Percentiles rank a stretch among this genome's conserved stretches.
phyloP scores from a whole-genome alignment of 257 asterid genomes.

The Primulina tabacum region DNA sequence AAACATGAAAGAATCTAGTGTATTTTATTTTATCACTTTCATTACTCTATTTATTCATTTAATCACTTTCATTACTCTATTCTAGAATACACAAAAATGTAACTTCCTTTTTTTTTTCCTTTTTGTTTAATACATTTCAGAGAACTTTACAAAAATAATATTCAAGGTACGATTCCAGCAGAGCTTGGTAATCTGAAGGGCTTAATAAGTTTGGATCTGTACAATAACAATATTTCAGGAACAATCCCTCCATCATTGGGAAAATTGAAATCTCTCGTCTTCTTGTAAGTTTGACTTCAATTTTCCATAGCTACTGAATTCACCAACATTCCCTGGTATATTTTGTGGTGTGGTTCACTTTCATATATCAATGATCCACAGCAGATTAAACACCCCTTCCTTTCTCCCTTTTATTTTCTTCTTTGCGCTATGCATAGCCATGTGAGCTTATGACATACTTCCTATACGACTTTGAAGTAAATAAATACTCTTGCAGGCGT shows the following conservation, averaged over 20 bases:
- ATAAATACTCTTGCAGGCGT: constrained; percentile 51
- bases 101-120: background rate
- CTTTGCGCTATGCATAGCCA: background rate
- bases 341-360: constrained; percentile 9
- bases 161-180: constrained; percentile 75
- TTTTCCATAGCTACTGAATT: constrained; percentile 13
- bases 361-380: background rate
- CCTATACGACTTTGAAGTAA: background rate
- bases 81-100: constrained; percentile 10
- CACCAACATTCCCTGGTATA: constrained; percentile 14
- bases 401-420: background rate
- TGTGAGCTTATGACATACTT: background rate
- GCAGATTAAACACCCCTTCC: background rate
- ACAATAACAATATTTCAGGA: constrained; percentile 86
- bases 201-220: constrained; percentile 89
- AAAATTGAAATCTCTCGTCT: constrained; percentile 73
- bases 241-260: constrained; percentile 71
- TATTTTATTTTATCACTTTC: constrained; percentile 10
- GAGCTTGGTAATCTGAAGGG: constrained; percentile 85
- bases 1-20: constrained; percentile 5
- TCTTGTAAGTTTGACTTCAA: constrained; percentile 59
- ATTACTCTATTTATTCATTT: background rate
- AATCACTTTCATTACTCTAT: background rate
- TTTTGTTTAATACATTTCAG: constrained; percentile 35
- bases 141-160: constrained; percentile 85